Evolutionary conservation across 2,329 filamentous ascomycete genomes (phyloP), one percentile per base, ranked within the genome.

Genomic region (Chrysoporthe puriensis): DNA sequence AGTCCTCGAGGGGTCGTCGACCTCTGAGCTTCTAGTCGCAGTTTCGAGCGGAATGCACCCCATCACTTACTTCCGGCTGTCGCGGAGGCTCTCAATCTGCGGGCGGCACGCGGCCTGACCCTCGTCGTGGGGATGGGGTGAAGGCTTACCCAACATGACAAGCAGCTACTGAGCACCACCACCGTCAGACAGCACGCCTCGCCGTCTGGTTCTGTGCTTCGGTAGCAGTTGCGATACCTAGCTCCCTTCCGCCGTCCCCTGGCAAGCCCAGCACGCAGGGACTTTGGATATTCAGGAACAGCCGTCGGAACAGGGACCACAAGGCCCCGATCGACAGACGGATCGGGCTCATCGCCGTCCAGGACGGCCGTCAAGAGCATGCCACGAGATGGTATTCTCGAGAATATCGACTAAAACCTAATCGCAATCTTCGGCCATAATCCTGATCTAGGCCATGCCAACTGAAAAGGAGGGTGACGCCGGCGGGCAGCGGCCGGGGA

Each of bases 401-500:
- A 56, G 9, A 48, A 50, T 66, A 54, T 66, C 48, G 34, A 66
- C 64, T 21, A 36, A 16, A n/a, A 59, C 64, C 36, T 66, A 56
- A 69, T 62, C 67, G 67, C 63, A 68, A 64, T 67, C 52, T 66
- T 44, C 3, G 43, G n/a, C 11, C 67, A 32, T n/a, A 48, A 63
- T 69, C 46, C 36, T 50, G 44, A 14, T 46, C 26, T 59, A 56
- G 62, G 21, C 50, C 32, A 46, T 56, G 18, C 52, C 42, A 54
- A 57, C 57, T 54, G 48, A 34, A 48, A 54, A 16, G 8, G 36
- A 44, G 21, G 60, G 67, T 66, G 42, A 61, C 42, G 21, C 62
- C 42, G 61, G 43, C 50, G 42, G 57, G 46, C 21, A 59, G 54
- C 42, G 54, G 52, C 58, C 26, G 64, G 60, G 40, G 44, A 59